Percentiles rank a stretch among this genome's conserved stretches.
phyloP scores from a whole-genome alignment of 768 basidiomycete genomes.

The Macrolepiota fuliginosa region DNA sequence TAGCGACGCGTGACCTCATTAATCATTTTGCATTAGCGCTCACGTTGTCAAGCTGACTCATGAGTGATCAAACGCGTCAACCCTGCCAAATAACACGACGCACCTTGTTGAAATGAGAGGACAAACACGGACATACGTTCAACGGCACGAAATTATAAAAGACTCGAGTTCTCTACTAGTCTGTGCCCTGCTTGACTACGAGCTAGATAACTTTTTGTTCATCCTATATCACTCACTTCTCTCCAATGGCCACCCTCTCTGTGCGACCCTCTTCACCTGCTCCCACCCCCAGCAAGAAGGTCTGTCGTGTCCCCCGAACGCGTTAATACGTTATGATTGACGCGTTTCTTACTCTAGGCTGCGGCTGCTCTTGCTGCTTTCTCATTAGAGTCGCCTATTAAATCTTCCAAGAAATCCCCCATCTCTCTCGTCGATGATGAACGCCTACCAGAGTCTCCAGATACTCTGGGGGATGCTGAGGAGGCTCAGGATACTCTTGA shows the following conservation, averaged over 20 bases:
- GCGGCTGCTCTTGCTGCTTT: constrained; percentile 45
- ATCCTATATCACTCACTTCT: constrained; percentile 9
- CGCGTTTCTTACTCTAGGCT: constrained; percentile 23
- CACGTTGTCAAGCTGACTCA: background rate
- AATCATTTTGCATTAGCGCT: background rate
- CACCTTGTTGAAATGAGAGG: constrained; percentile 17
- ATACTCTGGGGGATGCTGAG: constrained; percentile 31
- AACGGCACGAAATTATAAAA: constrained; percentile 22
- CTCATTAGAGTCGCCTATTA: constrained; percentile 39
- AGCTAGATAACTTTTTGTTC: constrained; percentile 5
- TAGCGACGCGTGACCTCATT: background rate
- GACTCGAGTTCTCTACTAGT: constrained; percentile 3
- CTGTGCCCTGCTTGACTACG: background rate
- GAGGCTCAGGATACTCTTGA: constrained; percentile 8
- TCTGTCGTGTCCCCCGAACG: constrained; percentile 19
- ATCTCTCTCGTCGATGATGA: constrained; percentile 29
- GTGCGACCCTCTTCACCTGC: constrained; percentile 28
- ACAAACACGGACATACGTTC: constrained; percentile 37
- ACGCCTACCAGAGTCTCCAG: constrained; percentile 33
- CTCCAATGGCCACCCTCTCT: constrained; percentile 29
- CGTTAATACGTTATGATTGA: constrained; percentile 12
- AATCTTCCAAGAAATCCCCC: constrained; percentile 22
- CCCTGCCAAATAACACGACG: constrained; percentile 19
- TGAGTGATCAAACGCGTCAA: constrained; percentile 8
- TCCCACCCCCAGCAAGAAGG: constrained; percentile 54